phyloP scores from a whole-genome alignment of 106 monocot genomes.

The Xerophyta viscosa region DNA sequence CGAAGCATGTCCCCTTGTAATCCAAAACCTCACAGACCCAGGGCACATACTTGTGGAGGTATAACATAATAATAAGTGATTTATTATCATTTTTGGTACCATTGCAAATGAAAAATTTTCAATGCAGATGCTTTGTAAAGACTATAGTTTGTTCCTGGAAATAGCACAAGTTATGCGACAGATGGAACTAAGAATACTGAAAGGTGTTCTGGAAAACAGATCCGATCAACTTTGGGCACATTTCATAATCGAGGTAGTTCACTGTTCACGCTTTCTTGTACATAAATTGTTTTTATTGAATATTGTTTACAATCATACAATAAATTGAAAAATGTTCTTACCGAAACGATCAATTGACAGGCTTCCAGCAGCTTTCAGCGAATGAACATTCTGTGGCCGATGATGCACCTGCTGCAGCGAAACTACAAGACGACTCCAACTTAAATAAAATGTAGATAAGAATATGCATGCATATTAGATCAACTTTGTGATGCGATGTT shows the following conservation, averaged over 20 bases:
- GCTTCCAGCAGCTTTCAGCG: constrained; percentile 50
- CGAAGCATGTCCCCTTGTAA: constrained; percentile 38
- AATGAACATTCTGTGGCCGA: constrained; percentile 69
- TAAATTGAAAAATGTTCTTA: not conserved
- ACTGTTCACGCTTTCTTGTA: not conserved
- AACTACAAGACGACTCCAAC: constrained; percentile 6
- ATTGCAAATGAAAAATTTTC: not conserved
- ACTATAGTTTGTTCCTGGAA: constrained; percentile 64
- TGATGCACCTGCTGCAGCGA: constrained; percentile 64
- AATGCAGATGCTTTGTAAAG: constrained; percentile 55
- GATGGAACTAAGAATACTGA: constrained; percentile 45
- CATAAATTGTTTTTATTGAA: not conserved
- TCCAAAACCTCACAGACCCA: constrained; percentile 64
- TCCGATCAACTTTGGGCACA: constrained; percentile 64
- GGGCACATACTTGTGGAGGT: constrained; percentile 92
- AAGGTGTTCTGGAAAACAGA: constrained; percentile 49
- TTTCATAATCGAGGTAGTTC: constrained; percentile 67
- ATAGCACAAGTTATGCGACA: constrained; percentile 64
- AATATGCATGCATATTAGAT: too few species aligned
- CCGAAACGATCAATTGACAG: constrained; percentile 19
- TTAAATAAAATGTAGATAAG: too few species aligned
- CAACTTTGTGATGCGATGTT: too few species aligned
- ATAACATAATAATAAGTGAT: not conserved
- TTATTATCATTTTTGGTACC: too few species aligned
- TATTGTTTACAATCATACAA: too few species aligned